Base-by-base conservation (phyloP, 2,329 filamentous ascomycete species). In the Monilinia aucupariae region DNA sequence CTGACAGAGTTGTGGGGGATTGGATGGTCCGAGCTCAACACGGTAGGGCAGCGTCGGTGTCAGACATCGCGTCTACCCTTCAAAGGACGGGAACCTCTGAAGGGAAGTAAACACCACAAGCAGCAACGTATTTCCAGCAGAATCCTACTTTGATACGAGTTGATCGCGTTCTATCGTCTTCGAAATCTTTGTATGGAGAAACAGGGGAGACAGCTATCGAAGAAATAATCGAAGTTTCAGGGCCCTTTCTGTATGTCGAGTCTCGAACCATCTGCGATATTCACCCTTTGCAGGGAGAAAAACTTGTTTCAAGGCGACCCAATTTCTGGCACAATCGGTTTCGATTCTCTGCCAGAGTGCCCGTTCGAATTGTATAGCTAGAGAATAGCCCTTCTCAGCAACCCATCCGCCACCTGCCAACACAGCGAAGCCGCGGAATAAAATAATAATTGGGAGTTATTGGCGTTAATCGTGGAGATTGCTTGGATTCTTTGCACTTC, bases 31-130 rank as follows among this genome's bases (percentile, higher is more conserved):
- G 49, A 34, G 54, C 41, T 12, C 20, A 22, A 45, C 55, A 15
- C 54, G 45, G 45, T n/a, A 47, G 62, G 12, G 25, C 54, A 27
- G n/a, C 8, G 12, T 56, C 54, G 54, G 54, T 27, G 30, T 27
- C 43, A 30, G 13, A 56, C n/a, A 56, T 56, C 41, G 54, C 54
- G 41, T 56, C 54, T 56, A 56, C 54, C 41, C 9, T 25, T 32
- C 41, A 56, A 56, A 56, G 41, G 41, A 34, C 54, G 5, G 34
- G 54, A 56, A 47, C 20, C 54, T 56, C 34, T 47, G 25, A 30
- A 56, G 22, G 20, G 47, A 56, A 56, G 41, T 56, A 56, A 47
- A 56, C 41, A 55, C 17, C 12, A 56, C 10, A 47, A 34, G 4
- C 53, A 56, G 25, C 54, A 47, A 56, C 13, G 13, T 10, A 22